Base-by-base conservation (phyloP, 2,329 filamentous ascomycete genomes). In the Colletotrichum nymphaeae region DNA sequence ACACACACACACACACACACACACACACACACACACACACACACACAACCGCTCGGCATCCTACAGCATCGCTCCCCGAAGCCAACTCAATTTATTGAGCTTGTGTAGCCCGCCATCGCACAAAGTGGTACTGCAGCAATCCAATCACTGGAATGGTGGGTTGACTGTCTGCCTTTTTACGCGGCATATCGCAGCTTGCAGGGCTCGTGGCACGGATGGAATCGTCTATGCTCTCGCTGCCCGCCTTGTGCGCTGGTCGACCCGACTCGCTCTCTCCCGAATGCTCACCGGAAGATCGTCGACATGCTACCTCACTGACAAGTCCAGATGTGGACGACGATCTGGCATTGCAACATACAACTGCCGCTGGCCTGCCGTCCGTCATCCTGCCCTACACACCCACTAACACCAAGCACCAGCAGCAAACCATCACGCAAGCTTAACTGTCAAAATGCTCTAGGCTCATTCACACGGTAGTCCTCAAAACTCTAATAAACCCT, bases 221-320 rank as follows among this genome's bases (percentile, higher is more conserved):
- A 69, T 52, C 30, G 69, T 73, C 72, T 63, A 62, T 68, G 69
- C 69, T 67, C 72, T 35, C 60, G 55, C 62, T 56, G 52, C 19
- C 71, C 24, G 30, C 19, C 55, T 26, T 30, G 42, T 22, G 42
- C 42, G 55, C 55, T 57, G 19, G 71, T 19, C 63, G 16, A 37
- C n/a, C 63, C 52, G 24, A 24, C 52, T 55, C 37, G 46, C 35
- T 35, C 58, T 26, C 26, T 63, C 66, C 53, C 28, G 57, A 37
- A 24, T 56, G 16, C 22, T 11, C 60, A 30, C 35, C 14, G 8
- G 37, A 63, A 58, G 56, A 72, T 63, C 53, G 55, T 49, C 58
- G 58, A 57, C 16, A 62, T 58, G 57, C 65, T 30, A 53, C 63
- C 28, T n/a, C 49, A 55, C 69, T 67, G 56, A 67, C 32, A 55